Conservation (phyloP, 169 alveolate genomes). For the Plasmodium relictum region DNA sequence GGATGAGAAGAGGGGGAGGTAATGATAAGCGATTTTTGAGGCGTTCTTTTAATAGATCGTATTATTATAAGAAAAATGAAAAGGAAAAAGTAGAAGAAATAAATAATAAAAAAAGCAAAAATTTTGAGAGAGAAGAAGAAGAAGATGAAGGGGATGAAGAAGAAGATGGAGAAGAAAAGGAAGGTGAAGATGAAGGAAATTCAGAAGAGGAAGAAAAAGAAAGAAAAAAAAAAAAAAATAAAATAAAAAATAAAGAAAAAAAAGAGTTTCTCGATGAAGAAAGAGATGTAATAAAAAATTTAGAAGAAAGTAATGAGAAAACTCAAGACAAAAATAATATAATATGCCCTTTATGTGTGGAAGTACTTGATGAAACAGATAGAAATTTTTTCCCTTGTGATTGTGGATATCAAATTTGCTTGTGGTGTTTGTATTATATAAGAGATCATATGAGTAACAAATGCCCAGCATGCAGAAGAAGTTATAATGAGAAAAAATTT, state of each 20-base stretch:
- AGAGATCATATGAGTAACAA: slow-evolving; percentile 91
- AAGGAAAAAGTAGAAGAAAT: slow-evolving; percentile 23
- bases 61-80: slow-evolving; percentile 47
- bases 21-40: slow-evolving; percentile 42
- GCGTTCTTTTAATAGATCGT: slow-evolving; percentile 31
- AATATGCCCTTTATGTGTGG: slow-evolving; percentile 92
- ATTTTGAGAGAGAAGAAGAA: slow-evolving; percentile 22
- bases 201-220: slow-evolving; percentile 18
- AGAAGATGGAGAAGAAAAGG: slow-evolving; percentile 16
- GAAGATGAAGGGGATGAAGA: slow-evolving; percentile 18
- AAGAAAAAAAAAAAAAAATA: slow-evolving; percentile 19
- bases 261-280: slow-evolving; percentile 1
- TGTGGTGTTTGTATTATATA: slow-evolving; percentile 93
- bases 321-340: slow-evolving; percentile 38
- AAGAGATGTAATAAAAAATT: not conserved
- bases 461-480: slow-evolving; percentile 94
- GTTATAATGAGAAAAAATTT: slow-evolving; percentile 89
- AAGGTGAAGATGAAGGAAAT: not conserved
- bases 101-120: slow-evolving; percentile 12
- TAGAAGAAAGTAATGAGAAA: slow-evolving; percentile 17
- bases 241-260: slow-evolving; percentile 21
- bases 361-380: slow-evolving; percentile 92
- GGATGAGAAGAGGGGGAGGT: slow-evolving; percentile 53
- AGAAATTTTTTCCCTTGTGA: slow-evolving; percentile 92
- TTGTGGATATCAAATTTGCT: slow-evolving; percentile 93